phyloP scores from a whole-genome alignment of 805 yeast species.

The Starmera quercuum region DNA sequence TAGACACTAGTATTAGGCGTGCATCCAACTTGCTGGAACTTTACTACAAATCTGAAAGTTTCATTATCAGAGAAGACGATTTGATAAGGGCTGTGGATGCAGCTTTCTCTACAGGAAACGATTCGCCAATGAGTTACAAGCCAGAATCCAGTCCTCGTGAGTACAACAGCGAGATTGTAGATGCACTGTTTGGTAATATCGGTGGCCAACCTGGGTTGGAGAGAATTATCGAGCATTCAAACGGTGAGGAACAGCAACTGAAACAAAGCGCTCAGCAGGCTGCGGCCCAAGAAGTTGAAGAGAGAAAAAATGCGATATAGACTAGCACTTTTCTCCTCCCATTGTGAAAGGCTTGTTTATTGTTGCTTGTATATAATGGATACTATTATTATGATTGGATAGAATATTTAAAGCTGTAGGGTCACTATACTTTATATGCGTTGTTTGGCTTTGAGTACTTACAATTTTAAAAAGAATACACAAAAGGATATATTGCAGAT shows the following conservation, averaged over 20 bases:
- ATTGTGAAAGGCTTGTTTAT: too few species aligned
- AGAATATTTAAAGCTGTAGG: too few species aligned
- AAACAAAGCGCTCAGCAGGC: too few species aligned
- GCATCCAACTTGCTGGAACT: conserved; percentile 57
- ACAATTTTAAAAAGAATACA: too few species aligned
- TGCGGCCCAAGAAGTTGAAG: too few species aligned
- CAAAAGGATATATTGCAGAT: too few species aligned
- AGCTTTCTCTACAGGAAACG: conserved; percentile 34
- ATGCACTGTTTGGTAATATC: conserved; percentile 30
- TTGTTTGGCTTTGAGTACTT: too few species aligned
- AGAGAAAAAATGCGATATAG: too few species aligned
- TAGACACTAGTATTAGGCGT: conserved; percentile 42
- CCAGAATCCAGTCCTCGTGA: conserved; percentile 16
- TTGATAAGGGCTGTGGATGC: conserved; percentile 48
- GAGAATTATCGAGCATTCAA: conserved; percentile 25
- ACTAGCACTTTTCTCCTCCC: too few species aligned
- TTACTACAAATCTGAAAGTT: conserved; percentile 62
- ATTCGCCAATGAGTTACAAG: conserved; percentile 16
- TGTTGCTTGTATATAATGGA: too few species aligned
- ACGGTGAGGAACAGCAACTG: conserved; percentile 25
- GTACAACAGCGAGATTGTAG: conserved; percentile 18
- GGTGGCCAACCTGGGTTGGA: conserved; percentile 26
- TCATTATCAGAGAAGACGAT: conserved; percentile 66
- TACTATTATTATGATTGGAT: too few species aligned
- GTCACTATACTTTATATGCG: too few species aligned